phyloP scores from a whole-genome alignment of 2,329 filamentous ascomycete genomes.

The Capronia americana region DNA sequence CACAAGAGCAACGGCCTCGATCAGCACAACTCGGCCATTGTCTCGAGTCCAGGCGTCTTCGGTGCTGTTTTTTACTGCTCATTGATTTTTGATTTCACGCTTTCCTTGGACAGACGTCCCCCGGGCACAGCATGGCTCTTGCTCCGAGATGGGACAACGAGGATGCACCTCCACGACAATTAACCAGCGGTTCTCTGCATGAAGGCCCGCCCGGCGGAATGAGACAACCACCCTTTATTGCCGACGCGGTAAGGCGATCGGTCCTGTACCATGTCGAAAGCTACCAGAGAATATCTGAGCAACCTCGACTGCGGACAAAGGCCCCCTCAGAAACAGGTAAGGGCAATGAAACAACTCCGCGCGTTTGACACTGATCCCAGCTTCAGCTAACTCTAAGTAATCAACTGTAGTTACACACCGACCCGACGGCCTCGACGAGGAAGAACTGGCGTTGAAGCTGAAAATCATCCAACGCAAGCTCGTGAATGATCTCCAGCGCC shows the following conservation, averaged over 20 bases:
- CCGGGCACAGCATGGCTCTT: not conserved
- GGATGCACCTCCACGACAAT: not conserved
- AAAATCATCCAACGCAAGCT: not conserved
- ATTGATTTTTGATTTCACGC: not conserved
- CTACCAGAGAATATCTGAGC: not conserved
- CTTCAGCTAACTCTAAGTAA: not conserved
- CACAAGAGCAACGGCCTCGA: too few species aligned
- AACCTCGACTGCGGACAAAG: not conserved
- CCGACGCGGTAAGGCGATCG: not conserved
- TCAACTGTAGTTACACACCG: not conserved
- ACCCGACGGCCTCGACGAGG: not conserved
- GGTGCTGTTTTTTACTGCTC: not conserved
- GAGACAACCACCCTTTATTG: not conserved
- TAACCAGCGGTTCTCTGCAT: not conserved
- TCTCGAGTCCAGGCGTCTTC: not conserved
- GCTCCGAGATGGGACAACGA: not conserved
- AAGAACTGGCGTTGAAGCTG: not conserved
- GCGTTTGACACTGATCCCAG: not conserved
- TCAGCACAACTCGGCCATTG: not conserved
- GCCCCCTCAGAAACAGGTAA: not conserved
- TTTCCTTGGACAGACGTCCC: not conserved
- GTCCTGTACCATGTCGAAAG: not conserved
- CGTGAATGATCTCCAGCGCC: not conserved
- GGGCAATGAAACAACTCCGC: not conserved
- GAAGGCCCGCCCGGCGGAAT: not conserved